A percentile compares a stretch with the other conserved stretches of the same genome.
phyloP scores from a whole-genome alignment of 2,329 filamentous ascomycete species.

The Talaromyces rugulosus region DNA sequence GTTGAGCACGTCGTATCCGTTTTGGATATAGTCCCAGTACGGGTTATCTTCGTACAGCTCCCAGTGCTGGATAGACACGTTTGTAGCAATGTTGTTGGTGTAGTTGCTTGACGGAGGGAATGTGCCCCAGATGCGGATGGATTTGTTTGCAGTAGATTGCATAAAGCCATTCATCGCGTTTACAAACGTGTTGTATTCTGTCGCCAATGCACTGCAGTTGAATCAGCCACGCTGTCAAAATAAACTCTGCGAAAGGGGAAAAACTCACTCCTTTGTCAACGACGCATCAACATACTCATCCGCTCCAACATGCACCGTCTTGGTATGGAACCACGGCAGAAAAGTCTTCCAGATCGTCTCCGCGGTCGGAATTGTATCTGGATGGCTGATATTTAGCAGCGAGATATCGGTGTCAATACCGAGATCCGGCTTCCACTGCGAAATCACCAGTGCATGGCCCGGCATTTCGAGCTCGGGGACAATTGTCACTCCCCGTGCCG shows the following conservation, averaged over 20 bases:
- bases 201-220: conserved; percentile 30
- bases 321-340: conserved; percentile 54
- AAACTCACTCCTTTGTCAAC: conserved; percentile 10
- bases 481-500: conserved; percentile 50
- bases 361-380: conserved; percentile 49
- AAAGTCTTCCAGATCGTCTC: conserved; percentile 50
- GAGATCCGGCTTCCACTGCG: conserved; percentile 54
- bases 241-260: not conserved
- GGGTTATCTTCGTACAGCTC: conserved; percentile 49
- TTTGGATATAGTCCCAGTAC: conserved; percentile 44
- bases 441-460: conserved; percentile 51
- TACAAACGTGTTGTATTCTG: conserved; percentile 52
- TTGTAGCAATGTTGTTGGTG: conserved; percentile 37
- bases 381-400: conserved; percentile 50
- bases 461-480: conserved; percentile 56
- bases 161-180: conserved; percentile 50
- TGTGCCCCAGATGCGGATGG: conserved; percentile 52
- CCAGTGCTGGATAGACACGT: conserved; percentile 52
- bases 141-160: conserved; percentile 33
- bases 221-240: not conserved
- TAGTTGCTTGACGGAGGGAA: conserved; percentile 39
- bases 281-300: conserved; percentile 47
- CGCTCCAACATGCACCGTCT: conserved; percentile 54
- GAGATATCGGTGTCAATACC: conserved; percentile 43
- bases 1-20: conserved; percentile 50